Evolutionary conservation across 176 grass and related monocot species (phyloP), one percentile per base, ranked within the genome.

Genomic region (Tillandsia leiboldiana): DNA sequence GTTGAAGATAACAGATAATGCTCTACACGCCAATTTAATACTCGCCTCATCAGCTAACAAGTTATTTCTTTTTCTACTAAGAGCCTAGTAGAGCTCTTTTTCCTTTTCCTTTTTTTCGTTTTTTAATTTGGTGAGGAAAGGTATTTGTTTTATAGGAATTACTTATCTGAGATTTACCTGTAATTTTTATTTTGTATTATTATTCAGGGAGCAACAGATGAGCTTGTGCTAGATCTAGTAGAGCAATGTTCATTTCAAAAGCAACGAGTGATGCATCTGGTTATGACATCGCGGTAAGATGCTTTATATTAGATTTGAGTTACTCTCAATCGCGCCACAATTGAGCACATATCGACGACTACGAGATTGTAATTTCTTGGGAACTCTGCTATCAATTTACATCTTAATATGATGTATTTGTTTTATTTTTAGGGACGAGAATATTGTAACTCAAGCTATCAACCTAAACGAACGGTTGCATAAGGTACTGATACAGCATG

Each of bases 241-340:
- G 94, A 99, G 70, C 94, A 99, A 74, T 93, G 94, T 52, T 93
- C 90, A 53, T 99, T 93, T 69, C 94, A 99, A 70, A 99, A 99
- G 70, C 94, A 99, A 64, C 72, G 90, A 50, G 70, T 99, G 71
- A 93, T 99, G 87, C 90, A 99, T 74, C 82, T 99, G 15, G 82
- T 90, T 70, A 93, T 99, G 94, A 99, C 87, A 2, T 90, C 93
- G 63, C 74, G 86, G 93, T 92, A 69, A 51, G 26, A 9, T 75
- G 4, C 29, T 51, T 51, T 24, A 3, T 70, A 53, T 51, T 23
- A 1, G 67, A 20, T 1, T 10, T n/a, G 10, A 78, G 51, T 33
- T 48, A 12, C 23, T 15, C 51, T 56, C 53, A 49, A 61, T 61
- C 9, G 8, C 22, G 18, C 13, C 22, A 22, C 56, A 61, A 20